Evolutionary conservation across 2,329 filamentous ascomycete species (phyloP), one percentile per base, ranked within the genome.

Genomic region (Phaeomoniella chlamydospora): DNA sequence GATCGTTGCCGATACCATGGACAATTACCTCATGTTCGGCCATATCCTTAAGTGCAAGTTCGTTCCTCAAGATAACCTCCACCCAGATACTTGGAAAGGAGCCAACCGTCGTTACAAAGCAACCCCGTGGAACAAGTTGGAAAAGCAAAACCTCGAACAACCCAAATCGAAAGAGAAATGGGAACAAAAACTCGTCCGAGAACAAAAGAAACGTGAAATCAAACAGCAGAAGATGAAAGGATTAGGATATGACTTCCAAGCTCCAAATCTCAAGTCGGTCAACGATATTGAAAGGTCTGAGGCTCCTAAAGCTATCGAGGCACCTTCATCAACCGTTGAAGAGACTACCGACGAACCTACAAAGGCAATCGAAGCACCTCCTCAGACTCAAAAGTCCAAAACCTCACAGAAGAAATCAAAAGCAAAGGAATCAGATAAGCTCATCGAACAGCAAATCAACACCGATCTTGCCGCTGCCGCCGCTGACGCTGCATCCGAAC

Each of bases 11-110:
- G 83, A 86, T 62, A 94, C 90, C 15, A 98, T 98, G 90, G 76
- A 94, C 67, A 92, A 87, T 62, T 98, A 98, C 60, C 74, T 96
- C 29, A 71, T 98, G 52, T 96, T 94, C 56, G 84, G 85, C 4
- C 88, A 94, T 56, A 81, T 96, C 42, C 68, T 98, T 47, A 88
- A 92, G 59, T 88, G 87, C 59, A 82, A 84, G 54, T 65, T 77
- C 15, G 72, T 94, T 3, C 74, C 83, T 3, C 64, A 74, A 39
- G 83, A 82, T 41, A 77, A 87, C 52, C 65, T 94, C 31, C 84
- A 92, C 54, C 70, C 77, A 15, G 70, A 84, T 42, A 65, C 94
- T 36, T 96, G 86, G 74, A 86, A 90, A 62, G 86, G 86, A 26
- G 84, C 86, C 50, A 88, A 92, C 59, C 77, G 75, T 50, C 80